Conservation (phyloP, 2,329 filamentous ascomycete species). For the Lachnellula cervina region DNA sequence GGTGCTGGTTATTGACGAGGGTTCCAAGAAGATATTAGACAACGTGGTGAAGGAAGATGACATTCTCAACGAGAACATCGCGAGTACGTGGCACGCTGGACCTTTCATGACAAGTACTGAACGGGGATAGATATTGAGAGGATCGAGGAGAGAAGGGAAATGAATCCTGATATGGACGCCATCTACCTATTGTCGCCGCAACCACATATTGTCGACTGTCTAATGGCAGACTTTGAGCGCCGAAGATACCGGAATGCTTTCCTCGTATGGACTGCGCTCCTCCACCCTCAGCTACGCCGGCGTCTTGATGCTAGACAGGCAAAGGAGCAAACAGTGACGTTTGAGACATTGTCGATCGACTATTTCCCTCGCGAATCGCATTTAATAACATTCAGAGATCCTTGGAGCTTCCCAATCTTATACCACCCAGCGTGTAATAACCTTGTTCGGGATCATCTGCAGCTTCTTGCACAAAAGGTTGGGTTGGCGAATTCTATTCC, state of each 20-base stretch:
- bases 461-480: conserved; percentile 83
- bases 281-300: conserved; percentile 65
- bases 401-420: conserved; percentile 89
- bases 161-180: conserved; percentile 87
- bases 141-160: conserved; percentile 79
- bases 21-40: conserved; percentile 78
- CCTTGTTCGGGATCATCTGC: conserved; percentile 77
- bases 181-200: conserved; percentile 87
- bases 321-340: conserved; percentile 71
- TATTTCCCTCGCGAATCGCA: conserved; percentile 90
- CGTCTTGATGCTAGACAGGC: conserved; percentile 67
- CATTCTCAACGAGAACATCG: conserved; percentile 93
- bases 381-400: conserved; percentile 85
- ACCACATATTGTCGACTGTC: conserved; percentile 84
- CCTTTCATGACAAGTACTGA: conserved; percentile 7
- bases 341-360: conserved; percentile 79
- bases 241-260: conserved; percentile 74
- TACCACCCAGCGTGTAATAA: conserved; percentile 88
- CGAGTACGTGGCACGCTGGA: conserved; percentile 54
- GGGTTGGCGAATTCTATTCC: conserved; percentile 4
- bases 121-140: conserved; percentile 73
- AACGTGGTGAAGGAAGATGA: conserved; percentile 93
- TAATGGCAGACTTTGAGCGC: conserved; percentile 87
- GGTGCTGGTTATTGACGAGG: conserved; percentile 83
- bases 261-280: conserved; percentile 78